Conservation (phyloP, 208 protist species). For the Trichomonas gallinae region DNA sequence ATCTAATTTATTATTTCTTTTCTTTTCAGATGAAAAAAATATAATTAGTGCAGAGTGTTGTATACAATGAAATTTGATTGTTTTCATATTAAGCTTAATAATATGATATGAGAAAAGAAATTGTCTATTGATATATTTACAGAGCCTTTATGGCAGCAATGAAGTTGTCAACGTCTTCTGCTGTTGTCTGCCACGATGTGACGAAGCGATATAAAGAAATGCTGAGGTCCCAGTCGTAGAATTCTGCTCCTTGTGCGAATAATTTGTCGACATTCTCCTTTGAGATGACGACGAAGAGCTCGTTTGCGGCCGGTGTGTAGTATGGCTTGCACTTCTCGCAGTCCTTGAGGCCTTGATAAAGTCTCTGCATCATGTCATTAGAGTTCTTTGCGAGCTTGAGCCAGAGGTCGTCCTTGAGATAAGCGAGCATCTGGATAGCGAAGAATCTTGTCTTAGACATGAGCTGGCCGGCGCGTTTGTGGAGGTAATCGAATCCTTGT, state of each 20-base stretch:
- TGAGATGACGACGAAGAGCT: neutral
- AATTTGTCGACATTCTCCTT: neutral
- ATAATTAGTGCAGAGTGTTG: no score
- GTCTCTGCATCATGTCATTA: neutral
- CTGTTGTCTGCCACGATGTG: neutral
- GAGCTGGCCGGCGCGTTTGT: neutral
- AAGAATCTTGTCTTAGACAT: neutral
- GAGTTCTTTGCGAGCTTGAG: neutral
- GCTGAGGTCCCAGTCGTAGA: neutral
- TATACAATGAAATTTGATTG: no score
- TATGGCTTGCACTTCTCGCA: neutral
- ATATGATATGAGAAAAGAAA: no score
- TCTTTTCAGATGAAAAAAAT: no score
- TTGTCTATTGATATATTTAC: no score
- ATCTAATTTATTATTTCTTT: no score
- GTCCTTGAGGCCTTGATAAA: neutral
- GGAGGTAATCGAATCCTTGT: neutral
- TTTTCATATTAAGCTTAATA: no score
- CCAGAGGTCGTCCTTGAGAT: neutral
- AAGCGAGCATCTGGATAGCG: neutral
- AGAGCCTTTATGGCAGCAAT: neutral
- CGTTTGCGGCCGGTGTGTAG: neutral
- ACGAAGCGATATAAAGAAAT: neutral
- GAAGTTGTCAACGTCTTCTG: neutral
- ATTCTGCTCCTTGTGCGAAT: neutral